phyloP scores from a whole-genome alignment of 2,329 filamentous ascomycete species.

The Fusarium agapanthi region DNA sequence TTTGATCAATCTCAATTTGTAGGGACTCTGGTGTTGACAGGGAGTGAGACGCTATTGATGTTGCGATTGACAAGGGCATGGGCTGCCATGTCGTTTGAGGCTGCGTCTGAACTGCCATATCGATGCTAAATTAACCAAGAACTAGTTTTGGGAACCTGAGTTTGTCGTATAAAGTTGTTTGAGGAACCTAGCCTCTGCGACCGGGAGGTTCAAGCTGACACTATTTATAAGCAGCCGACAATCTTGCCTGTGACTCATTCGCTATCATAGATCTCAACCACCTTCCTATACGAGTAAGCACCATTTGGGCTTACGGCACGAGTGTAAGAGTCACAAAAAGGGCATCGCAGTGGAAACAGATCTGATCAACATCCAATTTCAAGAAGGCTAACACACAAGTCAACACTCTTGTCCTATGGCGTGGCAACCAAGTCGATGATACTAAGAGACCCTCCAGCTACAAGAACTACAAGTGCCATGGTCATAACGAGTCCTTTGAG shows the following conservation, averaged over 20 bases:
- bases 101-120: neutral
- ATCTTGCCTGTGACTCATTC: neutral
- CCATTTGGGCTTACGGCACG: too few relatives aligned
- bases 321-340: too few relatives aligned
- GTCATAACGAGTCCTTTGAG: too few relatives aligned
- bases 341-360: too few relatives aligned
- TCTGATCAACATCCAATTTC: too few relatives aligned
- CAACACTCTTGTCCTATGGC: too few relatives aligned
- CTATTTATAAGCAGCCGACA: neutral
- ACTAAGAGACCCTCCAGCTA: too few relatives aligned
- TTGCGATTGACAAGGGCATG: neutral
- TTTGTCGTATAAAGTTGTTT: fast-evolving
- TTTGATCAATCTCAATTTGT: slow-evolving; percentile 6
- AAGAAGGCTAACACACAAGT: too few relatives aligned
- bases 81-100: neutral
- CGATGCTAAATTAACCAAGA: neutral
- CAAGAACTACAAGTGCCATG: too few relatives aligned
- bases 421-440: too few relatives aligned
- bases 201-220: neutral
- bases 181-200: neutral
- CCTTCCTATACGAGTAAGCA: neutral
- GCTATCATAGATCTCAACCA: neutral
- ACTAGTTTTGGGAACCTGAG: too few relatives aligned
- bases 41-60: neutral
- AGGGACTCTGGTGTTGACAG: neutral